Base-by-base conservation (phyloP, 139 green algal genomes). In the Auxenochlorella pyrenoidosa region DNA sequence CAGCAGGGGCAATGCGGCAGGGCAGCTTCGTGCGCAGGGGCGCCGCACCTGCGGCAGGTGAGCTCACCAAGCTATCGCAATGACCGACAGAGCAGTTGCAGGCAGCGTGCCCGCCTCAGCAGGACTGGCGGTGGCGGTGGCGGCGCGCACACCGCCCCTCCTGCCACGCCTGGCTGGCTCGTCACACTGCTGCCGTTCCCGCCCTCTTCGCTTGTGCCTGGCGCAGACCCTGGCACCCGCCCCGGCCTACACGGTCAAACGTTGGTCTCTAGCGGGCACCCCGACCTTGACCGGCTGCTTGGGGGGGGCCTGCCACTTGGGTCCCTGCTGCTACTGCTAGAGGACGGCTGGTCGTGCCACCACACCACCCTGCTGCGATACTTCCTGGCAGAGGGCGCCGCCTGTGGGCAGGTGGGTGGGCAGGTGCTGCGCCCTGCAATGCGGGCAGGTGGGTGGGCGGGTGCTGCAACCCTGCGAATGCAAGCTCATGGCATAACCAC, bases 231-330 rank as follows among this genome's bases (percentile, higher is more conserved):
- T 0, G 95, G 95, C n/a, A 96, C 94, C 4, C 83, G 94, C 0
- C 91, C 95, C 5, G 95, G 95, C 0, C 81, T 96, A 19, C 90
- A 96, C 76, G 94, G 95, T 8, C 93, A 96, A 86, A 94, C 92
- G 0, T 89, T 98, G 3, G 68, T 98, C 5, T 98, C 95, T n/a
- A 94, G 90, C 5, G 95, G 95, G 22, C 84, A 95, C 4, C 92
- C 91, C 2, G 95, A 96, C 72, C 75, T 98, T 8, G 95, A 98
- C 90, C 76, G 85, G 5, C 47, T 98, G n/a, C 88, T 97, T 0
- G 92, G 93, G 6, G 95, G 95, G 34, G 95, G 95, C 38, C 68
- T 97, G 65, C 94, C 95, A 0, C 93, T 97, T 21, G 94, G 93
- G 21, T 87, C 79, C 8, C 59, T 98, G 22, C 78, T 94, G 38